phyloP scores from a whole-genome alignment of 768 basidiomycete species.

The Pluteus cervinus region DNA sequence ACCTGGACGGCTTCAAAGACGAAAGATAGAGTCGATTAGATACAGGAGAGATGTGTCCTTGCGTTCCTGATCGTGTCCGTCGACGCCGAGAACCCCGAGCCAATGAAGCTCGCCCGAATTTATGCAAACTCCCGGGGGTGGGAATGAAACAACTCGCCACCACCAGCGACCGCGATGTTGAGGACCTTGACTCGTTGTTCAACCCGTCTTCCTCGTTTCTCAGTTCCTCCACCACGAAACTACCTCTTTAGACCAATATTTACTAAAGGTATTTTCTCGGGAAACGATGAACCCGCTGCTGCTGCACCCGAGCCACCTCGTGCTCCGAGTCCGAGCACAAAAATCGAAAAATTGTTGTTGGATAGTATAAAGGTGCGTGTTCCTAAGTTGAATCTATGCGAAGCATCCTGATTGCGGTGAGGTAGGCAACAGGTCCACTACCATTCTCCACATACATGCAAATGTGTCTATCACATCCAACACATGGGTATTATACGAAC shows the following conservation, averaged over 20 bases:
- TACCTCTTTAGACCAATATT: not conserved
- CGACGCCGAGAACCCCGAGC: no score
- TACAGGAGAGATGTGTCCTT: no score
- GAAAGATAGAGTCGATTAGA: no score
- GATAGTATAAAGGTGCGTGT: conserved; percentile 64
- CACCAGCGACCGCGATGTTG: no score
- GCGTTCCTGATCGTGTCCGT: no score
- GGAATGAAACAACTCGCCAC: no score
- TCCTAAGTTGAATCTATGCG: not conserved
- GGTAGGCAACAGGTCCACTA: conserved; percentile 82
- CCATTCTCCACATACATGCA: conserved; percentile 90
- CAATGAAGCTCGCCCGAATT: no score
- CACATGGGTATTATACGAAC: conserved; percentile 89
- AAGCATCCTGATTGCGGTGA: conserved; percentile 2
- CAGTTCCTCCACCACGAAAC: not conserved
- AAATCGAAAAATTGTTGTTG: conserved; percentile 59
- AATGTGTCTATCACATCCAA: conserved; percentile 84
- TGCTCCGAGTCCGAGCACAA: conserved; percentile 23
- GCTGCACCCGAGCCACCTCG: conserved; percentile 8
- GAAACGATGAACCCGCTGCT: no score
- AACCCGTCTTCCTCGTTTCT: not conserved
- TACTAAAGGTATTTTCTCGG: no score
- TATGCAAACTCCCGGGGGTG: no score
- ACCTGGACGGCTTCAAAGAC: no score
- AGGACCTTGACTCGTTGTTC: no score